Evolutionary conservation across 352 stramenopile genomes (phyloP), one percentile per base, ranked within the genome.

Genomic region (Pythium biforme): DNA sequence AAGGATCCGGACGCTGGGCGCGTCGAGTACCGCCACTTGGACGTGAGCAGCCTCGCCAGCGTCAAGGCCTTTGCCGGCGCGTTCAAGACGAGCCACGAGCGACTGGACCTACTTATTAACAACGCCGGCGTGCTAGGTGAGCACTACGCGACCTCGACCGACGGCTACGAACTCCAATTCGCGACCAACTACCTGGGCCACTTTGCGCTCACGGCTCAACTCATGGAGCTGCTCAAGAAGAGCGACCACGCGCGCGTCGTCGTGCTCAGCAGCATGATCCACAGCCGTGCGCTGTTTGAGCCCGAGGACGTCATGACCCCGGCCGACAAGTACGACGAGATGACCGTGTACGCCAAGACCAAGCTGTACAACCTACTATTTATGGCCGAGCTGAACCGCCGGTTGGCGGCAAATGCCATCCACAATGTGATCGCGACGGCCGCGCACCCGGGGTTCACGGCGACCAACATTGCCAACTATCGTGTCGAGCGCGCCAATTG

Each of bases 301-400:
- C 51, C 77, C 22, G 66, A 66, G 25, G 61, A 62, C 49, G 67
- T 88, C 40, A 60, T 76, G 47, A 77, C 68, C 9, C 34, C 76
- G 1, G 62, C 73, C 3, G 63, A 74, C 41, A 86, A 77, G 33
- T 75, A 72, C 52, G 55, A 66, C 14, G 34, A 52, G 34, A 52
- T 58, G 22, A n/a, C 20, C 0, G 63, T 65, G 27, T 89, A 89
- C 55, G 25, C 37, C 11, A 75, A 79, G 33, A 76, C 75, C 17
- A 89, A 89, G 55, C 34, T 89, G 10, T 77, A 58, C 55, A 86
- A 84, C 59, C 45, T 84, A 39, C 54, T 87, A 0, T 87, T 86
- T 55, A 75, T 73, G 17, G 6, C 50, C 0, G 80, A 89, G 47
- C 69, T 87, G 1, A 60, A 81, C 4, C 64, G 73, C 23, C 73